A percentile compares a stretch with the other conserved stretches of the same genome.
Evolutionary conservation across 1,284 basidiomycete genomes (phyloP).

Genomic region (Ganoderma leucocontextum): DNA sequence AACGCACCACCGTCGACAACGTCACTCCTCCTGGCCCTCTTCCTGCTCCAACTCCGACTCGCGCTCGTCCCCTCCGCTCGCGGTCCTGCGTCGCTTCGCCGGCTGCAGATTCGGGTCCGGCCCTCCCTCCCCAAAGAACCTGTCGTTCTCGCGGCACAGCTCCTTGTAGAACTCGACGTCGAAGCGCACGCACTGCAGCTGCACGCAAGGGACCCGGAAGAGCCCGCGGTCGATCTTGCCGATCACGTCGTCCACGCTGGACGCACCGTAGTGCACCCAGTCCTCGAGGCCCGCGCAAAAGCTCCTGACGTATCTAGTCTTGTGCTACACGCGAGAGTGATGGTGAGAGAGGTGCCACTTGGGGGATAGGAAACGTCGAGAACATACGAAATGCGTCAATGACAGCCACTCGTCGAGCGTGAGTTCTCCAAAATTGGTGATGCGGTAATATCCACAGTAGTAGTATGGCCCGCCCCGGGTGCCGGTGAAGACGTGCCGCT

Average conservation of each 20-base stretch:
- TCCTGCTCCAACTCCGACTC: neutral
- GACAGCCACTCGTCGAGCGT: slow-evolving; percentile 1
- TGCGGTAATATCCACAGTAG: slow-evolving; percentile 11
- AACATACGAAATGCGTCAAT: neutral
- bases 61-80: neutral
- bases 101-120: neutral
- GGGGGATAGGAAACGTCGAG: neutral
- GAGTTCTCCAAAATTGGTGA: slow-evolving; percentile 4
- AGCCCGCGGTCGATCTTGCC: slow-evolving; percentile 49
- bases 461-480: neutral
- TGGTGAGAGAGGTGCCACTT: neutral
- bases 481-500: slow-evolving; percentile 8
- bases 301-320: neutral
- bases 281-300: slow-evolving; percentile 11
- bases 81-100: neutral
- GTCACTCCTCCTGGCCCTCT: neutral
- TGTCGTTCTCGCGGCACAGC: slow-evolving; percentile 41
- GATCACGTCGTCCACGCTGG: slow-evolving; percentile 37
- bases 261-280: slow-evolving; percentile 44
- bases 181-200: slow-evolving; percentile 52
- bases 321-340: neutral
- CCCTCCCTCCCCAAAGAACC: slow-evolving; percentile 1
- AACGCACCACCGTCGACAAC: neutral
- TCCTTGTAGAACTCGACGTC: slow-evolving; percentile 50
- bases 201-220: slow-evolving; percentile 53